Conservation (phyloP, 306 rosid species). For the Ochetophila trinervis region DNA sequence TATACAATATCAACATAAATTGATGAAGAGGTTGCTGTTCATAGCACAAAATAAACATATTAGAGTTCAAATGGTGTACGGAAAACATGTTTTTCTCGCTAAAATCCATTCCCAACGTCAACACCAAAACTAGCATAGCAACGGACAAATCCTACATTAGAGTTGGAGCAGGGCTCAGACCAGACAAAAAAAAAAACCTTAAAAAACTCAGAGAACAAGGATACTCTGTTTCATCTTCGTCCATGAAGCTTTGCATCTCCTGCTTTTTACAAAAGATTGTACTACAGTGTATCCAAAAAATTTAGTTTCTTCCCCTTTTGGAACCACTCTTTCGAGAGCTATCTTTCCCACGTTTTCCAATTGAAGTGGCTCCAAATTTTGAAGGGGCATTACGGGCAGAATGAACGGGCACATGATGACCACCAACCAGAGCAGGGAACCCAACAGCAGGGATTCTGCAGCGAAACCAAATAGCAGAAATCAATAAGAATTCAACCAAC, state of each 20-base stretch:
- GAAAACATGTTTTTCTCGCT: too few species aligned
- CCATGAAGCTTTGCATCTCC: slow-evolving; percentile 72
- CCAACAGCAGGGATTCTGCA: slow-evolving; percentile 99
- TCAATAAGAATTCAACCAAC: neutral
- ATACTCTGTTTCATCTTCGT: slow-evolving; percentile 56
- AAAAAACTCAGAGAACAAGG: slow-evolving; percentile 4
- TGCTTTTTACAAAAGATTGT: slow-evolving; percentile 44
- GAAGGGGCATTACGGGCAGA: slow-evolving; percentile 40
- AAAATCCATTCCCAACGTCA: too few species aligned
- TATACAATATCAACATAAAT: too few species aligned
- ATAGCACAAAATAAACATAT: too few species aligned
- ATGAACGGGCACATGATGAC: slow-evolving; percentile 66
- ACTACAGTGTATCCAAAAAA: slow-evolving; percentile 17
- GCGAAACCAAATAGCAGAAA: slow-evolving; percentile 11
- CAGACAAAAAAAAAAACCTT: too few species aligned
- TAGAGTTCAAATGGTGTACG: too few species aligned
- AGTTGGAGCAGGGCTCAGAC: slow-evolving; percentile 3
- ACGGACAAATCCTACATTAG: too few species aligned
- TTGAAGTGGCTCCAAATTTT: slow-evolving; percentile 34
- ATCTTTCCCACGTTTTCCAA: slow-evolving; percentile 35
- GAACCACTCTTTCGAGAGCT: slow-evolving; percentile 49
- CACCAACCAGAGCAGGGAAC: slow-evolving; percentile 98
- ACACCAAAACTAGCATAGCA: too few species aligned
- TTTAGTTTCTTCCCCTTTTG: slow-evolving; percentile 46
- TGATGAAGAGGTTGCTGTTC: too few species aligned